Conservation (phyloP, 139 green algal genomes). For the Picochlorum costavermella region DNA sequence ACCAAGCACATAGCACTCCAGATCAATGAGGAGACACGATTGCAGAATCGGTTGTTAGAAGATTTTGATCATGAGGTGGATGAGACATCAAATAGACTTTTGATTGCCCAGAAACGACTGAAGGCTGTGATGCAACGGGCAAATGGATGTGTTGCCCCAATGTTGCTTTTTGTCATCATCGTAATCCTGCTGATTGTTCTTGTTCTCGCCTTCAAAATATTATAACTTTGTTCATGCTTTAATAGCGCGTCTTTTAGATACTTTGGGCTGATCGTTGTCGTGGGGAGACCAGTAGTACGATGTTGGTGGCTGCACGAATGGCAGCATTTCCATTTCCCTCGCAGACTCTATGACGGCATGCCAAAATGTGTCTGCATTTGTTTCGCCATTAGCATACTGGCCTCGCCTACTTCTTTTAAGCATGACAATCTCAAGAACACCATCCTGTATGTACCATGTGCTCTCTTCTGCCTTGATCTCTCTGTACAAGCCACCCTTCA, state of each 20-base stretch:
- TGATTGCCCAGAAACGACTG: slow-evolving; percentile 46
- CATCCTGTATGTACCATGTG: slow-evolving; percentile 61
- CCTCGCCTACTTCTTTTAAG: slow-evolving; percentile 71
- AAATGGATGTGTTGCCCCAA: slow-evolving; percentile 41
- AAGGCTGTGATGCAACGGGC: slow-evolving; percentile 36
- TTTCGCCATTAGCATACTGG: slow-evolving; percentile 59
- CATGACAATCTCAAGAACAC: slow-evolving; percentile 66
- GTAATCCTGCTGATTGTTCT: slow-evolving; percentile 53
- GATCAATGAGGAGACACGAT: slow-evolving; percentile 79
- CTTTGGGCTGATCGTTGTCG: slow-evolving; percentile 11
- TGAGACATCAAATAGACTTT: slow-evolving; percentile 51
- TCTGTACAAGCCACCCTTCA: slow-evolving; percentile 44
- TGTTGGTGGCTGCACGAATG: slow-evolving; percentile 22
- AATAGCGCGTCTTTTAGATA: neutral
- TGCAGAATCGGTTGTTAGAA: slow-evolving; percentile 78
- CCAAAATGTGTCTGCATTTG: slow-evolving; percentile 72
- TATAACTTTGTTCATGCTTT: slow-evolving; percentile 18
- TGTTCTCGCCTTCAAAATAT: slow-evolving; percentile 25
- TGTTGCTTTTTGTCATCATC: slow-evolving; percentile 54
- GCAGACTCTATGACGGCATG: slow-evolving; percentile 24
- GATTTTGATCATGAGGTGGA: slow-evolving; percentile 78
- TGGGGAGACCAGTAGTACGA: slow-evolving; percentile 19
- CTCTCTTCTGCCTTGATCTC: slow-evolving; percentile 66
- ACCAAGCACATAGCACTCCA: slow-evolving; percentile 81
- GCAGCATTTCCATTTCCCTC: slow-evolving; percentile 16